Evolutionary conservation across 495 filamentous ascomycete genomes (phyloP), one percentile per base, ranked within the genome.

Genomic region (Trypethelium eluteriae): DNA sequence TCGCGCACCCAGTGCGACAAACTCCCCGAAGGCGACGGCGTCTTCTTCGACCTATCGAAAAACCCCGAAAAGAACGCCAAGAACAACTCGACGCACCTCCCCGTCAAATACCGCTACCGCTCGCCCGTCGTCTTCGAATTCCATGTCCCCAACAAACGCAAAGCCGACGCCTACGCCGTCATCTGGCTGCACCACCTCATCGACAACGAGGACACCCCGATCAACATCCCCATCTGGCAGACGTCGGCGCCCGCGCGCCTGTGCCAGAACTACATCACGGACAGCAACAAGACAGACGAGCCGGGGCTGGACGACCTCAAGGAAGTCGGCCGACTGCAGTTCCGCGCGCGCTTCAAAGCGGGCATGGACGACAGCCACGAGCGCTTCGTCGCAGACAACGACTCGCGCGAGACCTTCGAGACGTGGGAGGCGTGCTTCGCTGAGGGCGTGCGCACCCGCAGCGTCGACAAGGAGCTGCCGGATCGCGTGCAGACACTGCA

Each of bases 121-220:
- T 89, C 89, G 0, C 93, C 93, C 0, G 79, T 96, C 10, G 88
- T 96, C 39, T 90, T 98, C 70, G 93, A 96, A 71, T 89, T 97
- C 75, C 86, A 90, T 68, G 75, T 76, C 1, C 74, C 86, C 7
- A 83, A 84, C 65, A 90, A 89, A 75, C 86, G 89, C 12, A 80
- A 83, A 49, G 79, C 86, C 0, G 85, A 90, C 59, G 85, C 86
- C 0, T 95, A 94, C 73, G 88, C 92, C 0, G 79, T 88, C 16
- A 75, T 96, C 39, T 97, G 93, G 93, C 82, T 97, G 6, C 89
- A 91, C 66, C 89, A 91, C 68, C 76, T 98, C 7, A 80, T 87
- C 50, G 93, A 97, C 74, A 87, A 88, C 70, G 87, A 93, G 62
- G 84, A 88, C 34, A 82, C 81, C 9, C 80, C 85, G 41, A 87